Evolutionary conservation across 2,329 filamentous ascomycete genomes (phyloP), one percentile per base, ranked within the genome.

Genomic region (Fusarium nelsonii): DNA sequence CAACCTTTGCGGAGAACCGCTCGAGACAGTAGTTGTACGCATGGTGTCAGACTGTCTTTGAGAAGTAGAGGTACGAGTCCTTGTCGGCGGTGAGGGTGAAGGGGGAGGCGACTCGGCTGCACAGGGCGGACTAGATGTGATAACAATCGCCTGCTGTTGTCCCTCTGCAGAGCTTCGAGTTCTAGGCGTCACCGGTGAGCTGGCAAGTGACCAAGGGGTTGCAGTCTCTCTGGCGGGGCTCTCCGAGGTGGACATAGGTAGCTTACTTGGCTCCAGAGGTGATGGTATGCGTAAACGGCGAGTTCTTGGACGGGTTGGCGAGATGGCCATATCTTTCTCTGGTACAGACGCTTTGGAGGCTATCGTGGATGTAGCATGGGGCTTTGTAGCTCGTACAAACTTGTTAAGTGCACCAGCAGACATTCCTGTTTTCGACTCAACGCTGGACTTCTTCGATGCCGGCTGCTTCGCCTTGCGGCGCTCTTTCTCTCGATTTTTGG

Each of bases 181-280:
- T 73, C 81, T 84, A 78, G 80, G 79, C 68, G 74, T 72, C 58
- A 69, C 65, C 73, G 80, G 83, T 83, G 81, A 84, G 82, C 80
- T 77, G 69, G 75, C 75, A 70, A 80, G 77, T 58, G 78, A 78
- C 80, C 82, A 81, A 53, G 78, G 74, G 65, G 78, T 65, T 62
- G 32, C 7, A 49, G 64, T 64, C 44, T 68, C 49, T 58, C 68
- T 65, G 56, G 65, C 65, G 61, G 71, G 67, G 52, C 53, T 73
- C 55, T 68, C 68, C 41, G 65, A 63, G 46, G 70, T 66, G 62
- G 67, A 68, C 71, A 61, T 61, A 69, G 75, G 61, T 73, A 77
- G 78, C 79, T 81, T 81, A 81, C 79, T 80, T 71, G 74, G 60
- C 59, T 73, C 68, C 66, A 74, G 58, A 28, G 72, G 72, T 23